Percentiles rank a stretch among this genome's conserved stretches.
phyloP scores from a whole-genome alignment of 129 eudicot genomes.

The Smallanthus sonchifolius region DNA sequence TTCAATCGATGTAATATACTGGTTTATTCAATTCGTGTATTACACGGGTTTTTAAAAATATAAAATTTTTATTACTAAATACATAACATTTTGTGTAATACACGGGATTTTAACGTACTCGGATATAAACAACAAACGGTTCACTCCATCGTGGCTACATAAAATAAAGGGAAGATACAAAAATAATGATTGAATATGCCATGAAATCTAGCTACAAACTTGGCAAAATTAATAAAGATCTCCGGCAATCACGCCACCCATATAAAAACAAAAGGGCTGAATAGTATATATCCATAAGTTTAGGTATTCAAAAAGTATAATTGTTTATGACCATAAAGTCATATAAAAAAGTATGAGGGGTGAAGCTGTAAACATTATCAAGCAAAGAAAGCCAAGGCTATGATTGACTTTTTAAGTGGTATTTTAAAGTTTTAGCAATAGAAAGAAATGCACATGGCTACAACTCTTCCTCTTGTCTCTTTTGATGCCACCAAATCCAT shows the following conservation, averaged over 20 bases:
- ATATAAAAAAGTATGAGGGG: constrained; percentile 16
- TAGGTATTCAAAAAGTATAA: constrained; percentile 37
- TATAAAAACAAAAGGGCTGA: constrained; percentile 31
- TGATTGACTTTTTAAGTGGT: constrained; percentile 30
- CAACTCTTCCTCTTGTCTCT: constrained; percentile 23
- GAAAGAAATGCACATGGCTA: constrained; percentile 23
- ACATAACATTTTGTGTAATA: no score
- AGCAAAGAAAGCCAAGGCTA: constrained; percentile 29
- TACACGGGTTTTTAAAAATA: no score
- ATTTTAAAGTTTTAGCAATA: constrained; percentile 18
- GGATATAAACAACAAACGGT: background rate
- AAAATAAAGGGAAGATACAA: background rate
- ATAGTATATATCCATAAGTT: constrained; percentile 32
- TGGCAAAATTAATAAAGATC: constrained; percentile 24
- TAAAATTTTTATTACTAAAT: no score
- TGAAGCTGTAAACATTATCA: constrained; percentile 33
- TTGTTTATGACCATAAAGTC: constrained; percentile 39
- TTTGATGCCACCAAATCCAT: constrained; percentile 30
- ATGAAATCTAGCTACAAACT: constrained; percentile 28
- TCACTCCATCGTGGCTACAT: background rate
- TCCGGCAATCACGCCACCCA: constrained; percentile 38
- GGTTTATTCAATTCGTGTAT: no score
- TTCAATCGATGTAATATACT: no score
- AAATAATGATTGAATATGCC: constrained; percentile 31
- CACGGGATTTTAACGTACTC: no score